Base-by-base conservation (phyloP, 169 alveolate genomes). In the Plasmodium gonderi region DNA sequence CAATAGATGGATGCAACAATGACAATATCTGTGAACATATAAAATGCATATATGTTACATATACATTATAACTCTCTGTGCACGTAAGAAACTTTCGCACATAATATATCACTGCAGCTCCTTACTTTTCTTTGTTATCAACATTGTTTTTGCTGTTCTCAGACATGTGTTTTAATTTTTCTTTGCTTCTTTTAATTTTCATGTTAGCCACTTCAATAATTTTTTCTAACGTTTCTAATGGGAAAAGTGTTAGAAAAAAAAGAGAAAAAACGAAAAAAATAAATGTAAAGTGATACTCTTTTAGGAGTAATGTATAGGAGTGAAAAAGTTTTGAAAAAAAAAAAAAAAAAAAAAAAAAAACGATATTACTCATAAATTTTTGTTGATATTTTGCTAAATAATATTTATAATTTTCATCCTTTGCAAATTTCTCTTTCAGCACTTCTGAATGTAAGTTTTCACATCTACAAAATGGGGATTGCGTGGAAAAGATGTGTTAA, bases 51-150 rank as follows among this genome's bases (percentile, higher is more conserved):
- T 12, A 69, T 31, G 69, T 38, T 51, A 78, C 47, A 14, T 31
- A n/a, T 36, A 12, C 11, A 64, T 26, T 29, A 60, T 36, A 23
- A 29, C 17, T 23, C 36, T 67, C 4, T 42, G 47, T 42, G 29
- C 9, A 68, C 38, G 23, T 7, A 23, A 29, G 60, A 44, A 68
- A 82, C 40, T 45, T 69, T 12, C 49, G 31, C 8, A 69, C 49
- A 60, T 60, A 44, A 38, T 29, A 20, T 26, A 49, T 17, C 26
- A 26, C n/a, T 26, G n/a, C n/a, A 33, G 5, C 45, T 79, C 33
- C 82, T 92, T 64, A 92, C 94, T 49, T 95, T 80, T 74, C 83
- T 79, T 87, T 95, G 93, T 94, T 92, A 69, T 64, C 94, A 91
- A 49, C 44, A 8, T 42, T 76, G 87, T 51, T 92, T 85, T 74